A percentile compares a stretch with the other conserved stretches of the same genome.
Conservation (phyloP, 495 filamentous ascomycete species). For the Penicillium cosmopolitanum region DNA sequence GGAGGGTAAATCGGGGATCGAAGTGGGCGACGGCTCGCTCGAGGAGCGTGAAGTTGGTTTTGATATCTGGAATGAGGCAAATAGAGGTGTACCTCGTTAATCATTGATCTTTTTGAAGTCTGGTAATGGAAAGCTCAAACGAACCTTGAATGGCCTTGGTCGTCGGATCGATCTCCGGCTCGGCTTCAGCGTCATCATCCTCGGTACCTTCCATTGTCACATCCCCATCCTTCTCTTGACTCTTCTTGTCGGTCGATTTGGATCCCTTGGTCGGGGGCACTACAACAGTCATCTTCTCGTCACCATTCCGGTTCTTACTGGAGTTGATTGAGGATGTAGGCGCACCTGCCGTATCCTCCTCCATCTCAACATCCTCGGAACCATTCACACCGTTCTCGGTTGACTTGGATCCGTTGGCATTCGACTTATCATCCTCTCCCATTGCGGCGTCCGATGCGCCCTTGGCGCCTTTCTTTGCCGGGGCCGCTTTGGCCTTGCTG, state of each 20-base stretch:
- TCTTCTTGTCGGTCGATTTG: constrained; percentile 61
- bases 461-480: constrained; percentile 57
- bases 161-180: constrained; percentile 60
- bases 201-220: constrained; percentile 72
- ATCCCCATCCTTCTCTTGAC: constrained; percentile 70
- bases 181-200: constrained; percentile 54
- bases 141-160: constrained; percentile 69
- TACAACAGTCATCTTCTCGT: constrained; percentile 85
- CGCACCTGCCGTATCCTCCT: constrained; percentile 68
- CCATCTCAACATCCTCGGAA: constrained; percentile 81
- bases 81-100: constrained; percentile 9
- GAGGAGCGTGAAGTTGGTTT: constrained; percentile 86
- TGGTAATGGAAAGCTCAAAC: constrained; percentile 21
- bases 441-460: constrained; percentile 49
- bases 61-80: constrained; percentile 68
- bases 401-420: constrained; percentile 71
- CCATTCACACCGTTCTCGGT: constrained; percentile 76
- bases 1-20: constrained; percentile 90
- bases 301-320: constrained; percentile 72
- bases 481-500: constrained; percentile 53
- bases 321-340: constrained; percentile 56
- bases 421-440: constrained; percentile 64
- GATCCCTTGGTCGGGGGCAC: constrained; percentile 76
- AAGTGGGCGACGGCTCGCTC: constrained; percentile 92
- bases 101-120: neutral